Conservation (phyloP, 108 stramenopile species). For the Fragilariopsis cylindrus region DNA sequence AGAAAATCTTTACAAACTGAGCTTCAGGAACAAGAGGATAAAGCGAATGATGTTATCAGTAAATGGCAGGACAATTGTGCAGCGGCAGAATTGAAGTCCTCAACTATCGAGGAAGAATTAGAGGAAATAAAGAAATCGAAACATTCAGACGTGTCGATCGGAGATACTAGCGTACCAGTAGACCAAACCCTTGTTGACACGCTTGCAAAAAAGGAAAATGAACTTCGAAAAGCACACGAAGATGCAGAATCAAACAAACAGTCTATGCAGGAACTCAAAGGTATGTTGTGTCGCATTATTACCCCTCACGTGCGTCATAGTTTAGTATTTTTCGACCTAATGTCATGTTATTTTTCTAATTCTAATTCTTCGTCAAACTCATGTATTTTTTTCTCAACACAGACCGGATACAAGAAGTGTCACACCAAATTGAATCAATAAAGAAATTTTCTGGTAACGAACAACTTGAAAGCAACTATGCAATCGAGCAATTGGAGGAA, state of each 20-base stretch:
- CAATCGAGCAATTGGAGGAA: constrained; percentile 18
- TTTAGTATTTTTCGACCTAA: too few species aligned
- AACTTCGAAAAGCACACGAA: constrained; percentile 22
- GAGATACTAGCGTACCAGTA: too few species aligned
- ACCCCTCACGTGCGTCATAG: too few species aligned
- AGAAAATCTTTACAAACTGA: constrained; percentile 42
- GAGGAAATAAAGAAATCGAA: constrained; percentile 16
- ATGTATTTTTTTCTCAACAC: constrained; percentile 3
- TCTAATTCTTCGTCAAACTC: neutral
- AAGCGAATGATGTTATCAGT: constrained; percentile 47
- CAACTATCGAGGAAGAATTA: constrained; percentile 27
- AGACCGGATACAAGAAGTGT: neutral
- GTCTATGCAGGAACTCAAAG: constrained; percentile 17
- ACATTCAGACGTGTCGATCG: neutral
- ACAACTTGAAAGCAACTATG: constrained; percentile 1
- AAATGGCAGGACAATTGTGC: constrained; percentile 46
- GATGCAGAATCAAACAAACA: constrained; percentile 1
- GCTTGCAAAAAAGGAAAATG: constrained; percentile 7
- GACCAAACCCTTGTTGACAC: neutral
- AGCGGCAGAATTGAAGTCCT: constrained; percentile 21
- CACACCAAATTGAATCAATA: constrained; percentile 20
- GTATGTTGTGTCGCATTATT: constrained; percentile 1
- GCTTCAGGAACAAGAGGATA: constrained; percentile 50
- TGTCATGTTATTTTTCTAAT: too few species aligned
- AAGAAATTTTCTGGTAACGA: constrained; percentile 29